Evolutionary conservation across 768 basidiomycete genomes (phyloP).

Genomic region (Amanita exitialis): DNA sequence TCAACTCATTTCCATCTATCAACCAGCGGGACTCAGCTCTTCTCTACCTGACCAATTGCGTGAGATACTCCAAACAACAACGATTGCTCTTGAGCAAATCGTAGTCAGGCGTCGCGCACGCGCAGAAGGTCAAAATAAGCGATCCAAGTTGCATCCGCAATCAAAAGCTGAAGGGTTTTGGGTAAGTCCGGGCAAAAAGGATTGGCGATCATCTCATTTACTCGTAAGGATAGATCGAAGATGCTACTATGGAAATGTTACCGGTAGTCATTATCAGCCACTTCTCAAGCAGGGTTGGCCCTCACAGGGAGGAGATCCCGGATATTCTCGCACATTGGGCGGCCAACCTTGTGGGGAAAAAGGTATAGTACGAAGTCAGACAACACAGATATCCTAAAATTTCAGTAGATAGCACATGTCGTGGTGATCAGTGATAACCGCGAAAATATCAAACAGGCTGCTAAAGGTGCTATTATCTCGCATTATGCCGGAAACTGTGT

Average conservation of each 20-base stretch:
- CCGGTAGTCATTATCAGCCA: constrained; percentile 86
- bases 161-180: not conserved
- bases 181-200: not conserved
- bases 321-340: constrained; percentile 78
- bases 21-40: constrained; percentile 71
- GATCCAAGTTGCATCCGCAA: constrained; percentile 14
- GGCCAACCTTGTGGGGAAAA: constrained; percentile 69
- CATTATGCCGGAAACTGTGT: not conserved
- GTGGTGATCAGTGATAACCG: constrained; percentile 85
- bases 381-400: not conserved
- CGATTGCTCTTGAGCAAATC: constrained; percentile 58
- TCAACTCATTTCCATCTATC: not conserved
- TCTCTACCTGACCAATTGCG: constrained; percentile 77
- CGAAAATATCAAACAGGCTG: constrained; percentile 76
- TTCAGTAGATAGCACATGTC: constrained; percentile 74
- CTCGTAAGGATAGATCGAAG: constrained; percentile 34
- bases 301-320: constrained; percentile 60
- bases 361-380: constrained; percentile 30
- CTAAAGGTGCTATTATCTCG: constrained; percentile 44
- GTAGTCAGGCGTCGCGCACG: constrained; percentile 36
- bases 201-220: constrained; percentile 17
- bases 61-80: constrained; percentile 74
- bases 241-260: constrained; percentile 37
- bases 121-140: constrained; percentile 26
- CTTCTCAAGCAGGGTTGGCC: constrained; percentile 51